Conservation (phyloP, 2,329 filamentous ascomycete species). For the Blumeria graminis region DNA sequence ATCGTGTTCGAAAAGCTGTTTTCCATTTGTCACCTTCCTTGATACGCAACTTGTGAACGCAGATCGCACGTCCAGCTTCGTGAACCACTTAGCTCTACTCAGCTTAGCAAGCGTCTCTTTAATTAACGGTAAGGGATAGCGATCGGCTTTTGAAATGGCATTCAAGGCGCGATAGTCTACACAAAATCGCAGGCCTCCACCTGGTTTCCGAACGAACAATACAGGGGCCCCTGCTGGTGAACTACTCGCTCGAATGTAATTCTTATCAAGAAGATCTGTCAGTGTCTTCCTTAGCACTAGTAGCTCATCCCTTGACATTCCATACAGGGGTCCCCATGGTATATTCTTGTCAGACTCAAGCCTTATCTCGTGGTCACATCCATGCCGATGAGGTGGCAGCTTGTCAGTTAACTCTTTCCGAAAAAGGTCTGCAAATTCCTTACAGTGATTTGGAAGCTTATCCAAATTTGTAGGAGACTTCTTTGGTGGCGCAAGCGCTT, state of each 20-base stretch:
- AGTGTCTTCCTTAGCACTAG: background rate
- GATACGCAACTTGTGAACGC: conserved; percentile 1
- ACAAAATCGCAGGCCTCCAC: background rate
- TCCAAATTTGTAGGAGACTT: background rate
- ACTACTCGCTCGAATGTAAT: background rate
- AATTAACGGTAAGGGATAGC: conserved; percentile 2
- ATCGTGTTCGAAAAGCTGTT: background rate
- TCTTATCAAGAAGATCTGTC: background rate
- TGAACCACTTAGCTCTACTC: background rate
- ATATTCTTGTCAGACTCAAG: background rate
- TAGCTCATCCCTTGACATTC: background rate
- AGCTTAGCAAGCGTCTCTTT: background rate
- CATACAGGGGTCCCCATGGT: background rate
- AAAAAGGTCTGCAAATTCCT: background rate
- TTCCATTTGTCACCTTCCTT: background rate
- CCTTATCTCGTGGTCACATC: background rate
- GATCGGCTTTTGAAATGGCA: background rate
- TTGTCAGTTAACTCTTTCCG: background rate
- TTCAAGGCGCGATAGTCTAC: background rate
- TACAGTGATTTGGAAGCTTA: background rate
- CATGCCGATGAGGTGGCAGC: background rate
- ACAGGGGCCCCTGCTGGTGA: background rate
- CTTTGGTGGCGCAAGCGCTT: background rate
- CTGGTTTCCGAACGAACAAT: background rate
- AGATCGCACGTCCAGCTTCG: background rate